These are phyloP conservation scores for Erythrophleum ivorense DNA, from an alignment of 331 rosid species.

Conservation along the genomic window DNA sequence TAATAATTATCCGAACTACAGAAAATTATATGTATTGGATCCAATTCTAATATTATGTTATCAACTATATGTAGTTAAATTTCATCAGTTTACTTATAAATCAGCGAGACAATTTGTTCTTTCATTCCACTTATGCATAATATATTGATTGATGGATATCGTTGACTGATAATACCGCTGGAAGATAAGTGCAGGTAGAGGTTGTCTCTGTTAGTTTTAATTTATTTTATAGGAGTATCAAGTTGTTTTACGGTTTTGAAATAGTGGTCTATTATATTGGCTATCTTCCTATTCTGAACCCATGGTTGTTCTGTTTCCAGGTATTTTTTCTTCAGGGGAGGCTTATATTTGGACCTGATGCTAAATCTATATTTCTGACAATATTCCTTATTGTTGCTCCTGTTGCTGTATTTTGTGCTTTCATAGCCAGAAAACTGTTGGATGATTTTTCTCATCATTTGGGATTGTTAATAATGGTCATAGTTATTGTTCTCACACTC, in stretches of 20 bases:
- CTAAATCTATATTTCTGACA: slow-evolving; percentile 60
- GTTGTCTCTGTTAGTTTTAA: neutral
- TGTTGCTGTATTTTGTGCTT: slow-evolving; percentile 58
- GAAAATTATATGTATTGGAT: neutral
- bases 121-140: neutral
- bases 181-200: neutral
- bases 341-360: slow-evolving; percentile 78
- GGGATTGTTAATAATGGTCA: slow-evolving; percentile 52
- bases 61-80: neutral
- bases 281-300: slow-evolving; percentile 7
- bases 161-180: neutral
- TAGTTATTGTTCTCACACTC: slow-evolving; percentile 47
- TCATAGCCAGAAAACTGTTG: slow-evolving; percentile 53
- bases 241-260: neutral
- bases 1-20: neutral
- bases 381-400: slow-evolving; percentile 59
- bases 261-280: neutral
- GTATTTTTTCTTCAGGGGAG: slow-evolving; percentile 65
- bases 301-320: slow-evolving; percentile 45
- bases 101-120: neutral
- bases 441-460: slow-evolving; percentile 48
- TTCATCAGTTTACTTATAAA: neutral
- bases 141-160: neutral
- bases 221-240: neutral
- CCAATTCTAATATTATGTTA: neutral